These are phyloP conservation scores for Mitragyna speciosa DNA, from an alignment of 257 asterid species.

Conservation along the genomic window DNA sequence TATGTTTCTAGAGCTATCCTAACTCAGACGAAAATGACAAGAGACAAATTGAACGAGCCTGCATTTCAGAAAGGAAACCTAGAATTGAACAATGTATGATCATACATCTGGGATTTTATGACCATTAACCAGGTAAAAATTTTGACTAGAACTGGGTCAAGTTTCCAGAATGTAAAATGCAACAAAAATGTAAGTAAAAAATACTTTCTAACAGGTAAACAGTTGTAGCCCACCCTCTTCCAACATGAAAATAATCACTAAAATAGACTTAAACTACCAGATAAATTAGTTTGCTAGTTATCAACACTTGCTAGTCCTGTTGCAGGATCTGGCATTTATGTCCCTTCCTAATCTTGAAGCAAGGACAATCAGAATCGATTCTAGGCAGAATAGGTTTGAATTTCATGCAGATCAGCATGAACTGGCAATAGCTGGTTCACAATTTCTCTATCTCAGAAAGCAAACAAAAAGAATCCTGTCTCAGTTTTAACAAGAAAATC, in stretches of 20 bases:
- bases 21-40: not conserved
- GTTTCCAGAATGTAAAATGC: not conserved
- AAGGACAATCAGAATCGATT: not conserved
- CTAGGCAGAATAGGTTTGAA: not conserved
- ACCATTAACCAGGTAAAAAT: not conserved
- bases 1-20: not conserved
- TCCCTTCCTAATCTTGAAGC: not conserved
- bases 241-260: not conserved
- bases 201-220: not conserved
- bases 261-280: not conserved
- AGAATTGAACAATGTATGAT: not conserved
- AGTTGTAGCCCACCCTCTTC: not conserved
- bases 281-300: not conserved
- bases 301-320: not conserved
- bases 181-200: not conserved
- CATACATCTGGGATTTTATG: not conserved
- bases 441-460: not conserved
- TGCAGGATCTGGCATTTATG: not conserved
- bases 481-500: not conserved
- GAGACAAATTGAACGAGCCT: not conserved
- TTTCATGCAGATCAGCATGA: not conserved
- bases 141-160: not conserved
- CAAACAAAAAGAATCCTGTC: not conserved
- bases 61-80: not conserved
- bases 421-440: not conserved